Conservation (phyloP, 2,329 filamentous ascomycete species). For the Simplicillium aogashimaense region DNA sequence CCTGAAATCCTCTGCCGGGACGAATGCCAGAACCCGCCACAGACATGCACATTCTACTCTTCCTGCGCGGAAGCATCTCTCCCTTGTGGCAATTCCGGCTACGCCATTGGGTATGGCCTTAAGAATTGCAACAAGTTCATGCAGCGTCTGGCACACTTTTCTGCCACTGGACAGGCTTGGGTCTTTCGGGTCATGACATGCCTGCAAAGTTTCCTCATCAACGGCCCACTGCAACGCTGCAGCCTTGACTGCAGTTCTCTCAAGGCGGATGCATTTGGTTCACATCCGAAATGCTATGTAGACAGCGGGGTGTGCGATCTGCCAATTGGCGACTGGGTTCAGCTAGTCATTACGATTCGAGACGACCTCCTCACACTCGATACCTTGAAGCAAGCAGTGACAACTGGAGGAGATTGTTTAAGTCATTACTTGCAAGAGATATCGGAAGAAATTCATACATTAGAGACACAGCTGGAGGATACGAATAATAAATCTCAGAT, state of each 20-base stretch:
- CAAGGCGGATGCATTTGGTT: constrained; percentile 1
- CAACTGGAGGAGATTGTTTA: background rate
- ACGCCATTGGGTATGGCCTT: constrained; percentile 3
- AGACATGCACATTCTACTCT: constrained; percentile 1
- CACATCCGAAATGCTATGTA: constrained; percentile 2
- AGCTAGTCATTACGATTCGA: constrained; percentile 2
- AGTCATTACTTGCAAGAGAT: background rate
- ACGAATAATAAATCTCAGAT: too few species aligned
- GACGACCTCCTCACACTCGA: background rate
- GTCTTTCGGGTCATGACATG: constrained; percentile 1
- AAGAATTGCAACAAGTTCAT: constrained; percentile 1
- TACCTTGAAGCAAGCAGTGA: constrained; percentile 1
- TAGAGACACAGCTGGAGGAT: background rate
- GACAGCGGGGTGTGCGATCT: constrained; percentile 2
- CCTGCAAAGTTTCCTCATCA: constrained; percentile 3
- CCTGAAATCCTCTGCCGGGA: background rate
- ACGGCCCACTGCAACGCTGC: background rate
- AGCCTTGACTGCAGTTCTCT: background rate
- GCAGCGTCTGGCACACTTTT: constrained; percentile 1
- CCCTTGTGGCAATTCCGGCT: background rate
- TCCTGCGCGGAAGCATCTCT: constrained; percentile 2
- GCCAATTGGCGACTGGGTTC: background rate
- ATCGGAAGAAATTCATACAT: background rate
- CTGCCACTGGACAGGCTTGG: background rate
- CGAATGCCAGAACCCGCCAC: constrained; percentile 1